phyloP scores from a whole-genome alignment of 176 grass and related monocot genomes.

The Paspalum vaginatum region DNA sequence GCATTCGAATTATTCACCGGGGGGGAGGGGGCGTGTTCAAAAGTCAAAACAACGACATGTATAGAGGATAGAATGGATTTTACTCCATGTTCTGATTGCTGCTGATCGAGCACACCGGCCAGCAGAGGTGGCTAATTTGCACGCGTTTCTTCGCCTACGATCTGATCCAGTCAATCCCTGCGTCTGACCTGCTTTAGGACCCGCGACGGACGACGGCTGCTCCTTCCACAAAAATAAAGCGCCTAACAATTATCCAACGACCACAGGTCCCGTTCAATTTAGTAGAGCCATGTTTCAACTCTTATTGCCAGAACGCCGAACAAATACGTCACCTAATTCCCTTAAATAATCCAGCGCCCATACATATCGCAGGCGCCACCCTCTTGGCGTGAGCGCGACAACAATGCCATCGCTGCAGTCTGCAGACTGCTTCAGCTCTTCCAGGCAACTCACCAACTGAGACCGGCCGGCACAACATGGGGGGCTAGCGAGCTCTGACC shows the following conservation, averaged over 20 bases:
- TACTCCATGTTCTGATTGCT: too few species aligned
- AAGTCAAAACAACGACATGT: too few species aligned
- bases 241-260: slow-evolving; percentile 41
- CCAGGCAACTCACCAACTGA: slow-evolving; percentile 30
- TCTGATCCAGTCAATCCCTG: slow-evolving; percentile 40
- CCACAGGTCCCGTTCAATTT: slow-evolving; percentile 24
- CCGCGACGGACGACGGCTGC: background rate
- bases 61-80: too few species aligned
- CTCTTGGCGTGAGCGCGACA: slow-evolving; percentile 35
- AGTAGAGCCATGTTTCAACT: slow-evolving; percentile 34
- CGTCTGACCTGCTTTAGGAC: slow-evolving; percentile 32
- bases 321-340: slow-evolving; percentile 46
- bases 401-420: background rate
- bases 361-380: background rate
- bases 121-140: background rate
- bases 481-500: slow-evolving; percentile 43
- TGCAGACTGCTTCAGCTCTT: slow-evolving; percentile 25
- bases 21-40: too few species aligned
- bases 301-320: slow-evolving; percentile 44
- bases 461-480: slow-evolving; percentile 18
- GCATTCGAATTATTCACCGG: too few species aligned
- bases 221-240: background rate
- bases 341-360: slow-evolving; percentile 10
- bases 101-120: too few species aligned
- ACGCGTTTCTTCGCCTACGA: slow-evolving; percentile 1